Evolutionary conservation across 1,139 yeast genomes (phyloP), one percentile per base, ranked within the genome.

Genomic region (Candida sanyaensis): DNA sequence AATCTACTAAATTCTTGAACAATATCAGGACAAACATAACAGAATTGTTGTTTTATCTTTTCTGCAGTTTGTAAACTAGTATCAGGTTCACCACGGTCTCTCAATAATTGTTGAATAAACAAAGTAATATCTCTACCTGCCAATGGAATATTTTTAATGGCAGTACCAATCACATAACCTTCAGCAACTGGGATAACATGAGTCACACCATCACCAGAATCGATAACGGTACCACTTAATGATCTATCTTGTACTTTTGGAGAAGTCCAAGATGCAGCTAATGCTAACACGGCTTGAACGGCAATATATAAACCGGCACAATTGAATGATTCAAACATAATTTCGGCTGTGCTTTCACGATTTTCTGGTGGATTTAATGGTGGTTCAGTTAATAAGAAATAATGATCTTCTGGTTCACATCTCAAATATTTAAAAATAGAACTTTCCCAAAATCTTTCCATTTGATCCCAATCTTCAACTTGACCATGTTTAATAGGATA

Each of bases 161-260:
- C 97, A 11, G 96, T 85, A 7, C 98, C 99, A 66, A 93, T 93
- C 37, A 95, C 99, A 64, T 93, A 93, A 48, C 99, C 99, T 71
- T 93, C 99, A 23, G 99, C 99, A 37, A 93, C 99, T 10, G 99
- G 99, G 52, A 95, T 93, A 46, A 93, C 99, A 68, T 93, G 99
- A 8, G 99, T 93, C 3, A 93, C 97, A 74, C 97, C 97, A 63
- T 90, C 97, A 69, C 97, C 99, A 6, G 96, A 87, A 67, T 93
- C 99, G 61, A 93, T 92, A 51, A 93, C 99, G 0, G 99, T 93
- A 68, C 99, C 99, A 12, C 99, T 93, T 59, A 93, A 77, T 1
- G 98, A 90, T 68, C 98, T 83, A 63, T 93, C 99, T 52, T 86
- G 86, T 34, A 91, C 98, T 66, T 93, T 93, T 31, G 96, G 84